phyloP scores from a whole-genome alignment of 2,329 filamentous ascomycete genomes.

The Aspergillus sp. region DNA sequence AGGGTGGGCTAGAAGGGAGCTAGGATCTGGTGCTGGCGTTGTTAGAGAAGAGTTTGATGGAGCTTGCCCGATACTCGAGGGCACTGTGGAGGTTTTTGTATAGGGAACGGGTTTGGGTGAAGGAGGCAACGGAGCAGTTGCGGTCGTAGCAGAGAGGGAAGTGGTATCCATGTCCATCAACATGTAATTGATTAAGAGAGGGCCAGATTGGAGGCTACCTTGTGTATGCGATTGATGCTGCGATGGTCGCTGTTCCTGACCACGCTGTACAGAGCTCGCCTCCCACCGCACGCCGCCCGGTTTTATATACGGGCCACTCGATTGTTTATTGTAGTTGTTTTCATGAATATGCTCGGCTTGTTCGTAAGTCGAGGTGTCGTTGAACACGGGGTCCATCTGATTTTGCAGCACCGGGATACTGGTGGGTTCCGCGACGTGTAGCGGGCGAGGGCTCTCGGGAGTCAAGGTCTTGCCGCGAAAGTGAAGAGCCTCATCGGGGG shows the following conservation, averaged over 20 bases:
- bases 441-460: conserved; percentile 69
- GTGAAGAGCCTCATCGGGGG: conserved; percentile 51
- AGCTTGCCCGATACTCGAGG: conserved; percentile 11
- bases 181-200: conserved; percentile 24
- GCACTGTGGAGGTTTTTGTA: conserved; percentile 12
- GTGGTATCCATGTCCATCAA: conserved; percentile 29
- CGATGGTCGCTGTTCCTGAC: conserved; percentile 16
- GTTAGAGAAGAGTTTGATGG: conserved; percentile 25
- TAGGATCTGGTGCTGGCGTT: conserved; percentile 25
- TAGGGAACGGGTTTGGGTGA: conserved; percentile 20
- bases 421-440: conserved; percentile 66
- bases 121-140: conserved; percentile 18
- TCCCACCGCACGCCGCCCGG: conserved; percentile 13
- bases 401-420: conserved; percentile 69
- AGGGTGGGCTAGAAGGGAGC: conserved; percentile 26
- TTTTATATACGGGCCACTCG: conserved; percentile 17
- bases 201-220: conserved; percentile 34
- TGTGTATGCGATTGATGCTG: conserved; percentile 18
- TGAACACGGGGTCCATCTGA: conserved; percentile 71
- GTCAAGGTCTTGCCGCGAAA: conserved; percentile 66
- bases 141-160: conserved; percentile 20
- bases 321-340: conserved; percentile 15
- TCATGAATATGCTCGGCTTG: conserved; percentile 37
- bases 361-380: conserved; percentile 62
- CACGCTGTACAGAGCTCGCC: conserved; percentile 16